Evolutionary conservation across 2,329 filamentous ascomycete species (phyloP), one percentile per base, ranked within the genome.

Genomic region (Arthrinium puccinioides): DNA sequence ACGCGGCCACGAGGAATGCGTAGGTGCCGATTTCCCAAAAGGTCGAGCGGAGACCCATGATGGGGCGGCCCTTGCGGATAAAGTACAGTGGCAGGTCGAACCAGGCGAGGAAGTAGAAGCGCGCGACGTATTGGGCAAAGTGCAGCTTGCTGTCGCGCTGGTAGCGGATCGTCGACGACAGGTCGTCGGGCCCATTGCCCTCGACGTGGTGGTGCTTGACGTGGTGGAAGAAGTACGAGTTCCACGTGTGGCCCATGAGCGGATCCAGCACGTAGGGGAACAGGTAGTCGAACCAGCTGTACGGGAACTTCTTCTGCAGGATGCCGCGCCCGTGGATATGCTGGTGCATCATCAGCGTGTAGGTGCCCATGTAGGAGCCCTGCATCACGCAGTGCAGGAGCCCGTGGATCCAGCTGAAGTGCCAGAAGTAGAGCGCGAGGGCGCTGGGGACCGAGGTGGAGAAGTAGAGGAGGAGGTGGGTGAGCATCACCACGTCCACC

Each of bases 191-290:
- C 0, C 85, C 85, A 50, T 90, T 90, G 44, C 78, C 82, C 60
- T 89, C 85, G 38, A 89, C 79, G 47, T 90, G 85, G 53, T 90
- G 85, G 53, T 88, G 84, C 65, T 90, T 90, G 53, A 89, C 83
- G 51, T 90, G 85, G 54, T 90, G 85, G 53, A 87, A 89, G 56
- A 74, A 90, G 62, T 90, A 90, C 2, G 80, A 82, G 61, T 90
- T 87, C 83, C 84, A 88, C 0, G 84, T 88, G 52, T 90, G 85
- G 9, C 85, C 85, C 74, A 87, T 83, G 39, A 90, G 60, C 0
- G 84, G 84, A 47, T 88, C 82, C 9, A 77, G 65, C 27, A 89
- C 57, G 53, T 87, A 90, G 0, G 85, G 85, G 48, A 88, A 89
- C 2, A 70, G 36, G 6, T 60, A 54, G 51, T 90, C 85, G 41